A percentile compares a stretch with the other conserved stretches of the same genome.
These are phyloP conservation scores for Acidomyces sp. DNA, from an alignment of 495 filamentous ascomycete species.

Conservation along the genomic window DNA sequence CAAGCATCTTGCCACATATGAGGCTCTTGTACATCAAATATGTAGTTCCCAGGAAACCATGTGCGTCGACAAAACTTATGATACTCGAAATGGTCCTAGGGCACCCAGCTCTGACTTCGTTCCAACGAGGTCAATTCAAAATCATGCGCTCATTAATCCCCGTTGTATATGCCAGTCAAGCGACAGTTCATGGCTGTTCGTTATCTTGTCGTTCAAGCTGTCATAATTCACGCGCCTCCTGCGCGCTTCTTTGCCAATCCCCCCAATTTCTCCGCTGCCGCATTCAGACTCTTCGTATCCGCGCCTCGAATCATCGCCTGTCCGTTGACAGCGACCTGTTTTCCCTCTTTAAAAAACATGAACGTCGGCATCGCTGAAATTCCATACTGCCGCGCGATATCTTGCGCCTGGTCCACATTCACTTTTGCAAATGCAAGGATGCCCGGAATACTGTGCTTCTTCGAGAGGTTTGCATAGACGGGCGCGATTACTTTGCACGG, in stretches of 20 bases:
- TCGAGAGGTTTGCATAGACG: slow-evolving; percentile 36
- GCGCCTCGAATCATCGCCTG: slow-evolving; percentile 15
- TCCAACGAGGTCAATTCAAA: too few species aligned
- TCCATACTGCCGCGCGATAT: slow-evolving; percentile 33
- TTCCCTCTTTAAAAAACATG: slow-evolving; percentile 15
- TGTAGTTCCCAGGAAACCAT: too few species aligned
- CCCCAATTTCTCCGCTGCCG: slow-evolving; percentile 9
- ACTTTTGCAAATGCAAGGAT: slow-evolving; percentile 44
- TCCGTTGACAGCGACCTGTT: slow-evolving; percentile 10
- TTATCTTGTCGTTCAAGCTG: too few species aligned
- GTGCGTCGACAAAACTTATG: too few species aligned
- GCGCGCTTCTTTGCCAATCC: slow-evolving; percentile 10
- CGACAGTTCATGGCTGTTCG: too few species aligned
- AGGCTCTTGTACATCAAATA: too few species aligned
- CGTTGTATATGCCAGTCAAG: too few species aligned
- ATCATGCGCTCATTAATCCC: too few species aligned
- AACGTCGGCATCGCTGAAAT: slow-evolving; percentile 30
- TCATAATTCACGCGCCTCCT: background rate
- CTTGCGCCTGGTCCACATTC: slow-evolving; percentile 40
- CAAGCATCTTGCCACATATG: too few species aligned
- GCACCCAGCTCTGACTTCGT: too few species aligned
- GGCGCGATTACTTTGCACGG: slow-evolving; percentile 55
- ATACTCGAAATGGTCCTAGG: too few species aligned
- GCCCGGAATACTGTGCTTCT: slow-evolving; percentile 25
- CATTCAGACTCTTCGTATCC: slow-evolving; percentile 7